Conservation (phyloP, 345 rosid genomes). For the Populus davidiana region DNA sequence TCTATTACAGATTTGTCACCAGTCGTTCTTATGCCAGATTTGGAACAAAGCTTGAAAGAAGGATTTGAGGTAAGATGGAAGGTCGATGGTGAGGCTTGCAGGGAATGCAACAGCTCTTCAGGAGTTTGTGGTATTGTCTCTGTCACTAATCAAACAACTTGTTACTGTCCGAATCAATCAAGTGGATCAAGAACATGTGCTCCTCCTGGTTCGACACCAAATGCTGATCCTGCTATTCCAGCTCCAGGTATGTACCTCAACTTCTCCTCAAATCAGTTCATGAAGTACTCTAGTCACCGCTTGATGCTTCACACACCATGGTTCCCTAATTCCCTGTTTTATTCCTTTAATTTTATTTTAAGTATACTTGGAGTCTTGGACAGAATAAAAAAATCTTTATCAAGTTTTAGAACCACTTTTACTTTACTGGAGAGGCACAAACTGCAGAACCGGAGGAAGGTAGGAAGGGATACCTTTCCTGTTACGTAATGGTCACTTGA, state of each 20-base stretch:
- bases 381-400: no score
- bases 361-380: neutral
- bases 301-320: neutral
- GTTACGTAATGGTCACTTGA: neutral
- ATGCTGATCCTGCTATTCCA: no score
- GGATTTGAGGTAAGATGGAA: conserved; percentile 23
- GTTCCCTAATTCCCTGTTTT: neutral
- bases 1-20: neutral
- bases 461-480: neutral
- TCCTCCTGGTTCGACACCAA: no score
- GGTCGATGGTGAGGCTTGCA: neutral
- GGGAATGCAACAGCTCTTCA: neutral
- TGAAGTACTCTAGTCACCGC: neutral
- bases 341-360: no score
- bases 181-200: neutral
- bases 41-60: neutral
- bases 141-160: neutral
- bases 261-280: neutral
- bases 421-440: neutral
- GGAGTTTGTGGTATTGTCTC: conserved; percentile 20
- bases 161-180: conserved; percentile 7
- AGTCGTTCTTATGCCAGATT: neutral
- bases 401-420: neutral
- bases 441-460: neutral
- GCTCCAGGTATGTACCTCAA: neutral